Evolutionary conservation across 1,284 basidiomycete species (phyloP), one percentile per base, ranked within the genome.

Genomic region (Melampsora larici-populina): DNA sequence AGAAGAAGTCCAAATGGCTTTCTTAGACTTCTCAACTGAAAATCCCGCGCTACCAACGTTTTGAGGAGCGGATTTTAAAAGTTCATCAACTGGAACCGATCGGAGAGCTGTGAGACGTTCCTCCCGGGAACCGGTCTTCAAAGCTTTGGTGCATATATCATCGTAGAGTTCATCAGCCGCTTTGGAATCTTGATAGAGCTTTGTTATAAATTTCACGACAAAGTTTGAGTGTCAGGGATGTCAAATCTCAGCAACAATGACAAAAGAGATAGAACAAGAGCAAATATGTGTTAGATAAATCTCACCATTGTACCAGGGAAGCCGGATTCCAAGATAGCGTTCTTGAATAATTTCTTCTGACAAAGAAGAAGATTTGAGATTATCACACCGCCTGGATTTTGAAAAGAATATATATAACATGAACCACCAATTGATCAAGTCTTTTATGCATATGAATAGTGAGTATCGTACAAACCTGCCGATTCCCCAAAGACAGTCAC

Each of bases 401-500:
- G 3, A 9, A 3, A 36, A 36, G 36, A 36, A 36, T 36, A 36
- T 9, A 9, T 36, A 36, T 9, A 9, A 9, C 3, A 36, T 13
- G 24, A 13, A 55, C 24, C 4, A 21, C 6, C 18, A 55, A 6
- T 26, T n/a, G n/a, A n/a, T n/a, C n/a, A n/a, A n/a, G n/a, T n/a
- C n/a, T 55, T 26, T 6, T 3, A 49, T 48, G 33, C 66, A 24
- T 69, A n/a, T n/a, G n/a, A n/a, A n/a, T n/a, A n/a, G n/a, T n/a
- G n/a, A n/a, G n/a, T n/a, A n/a, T n/a, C n/a, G n/a, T n/a, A n/a
- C n/a, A n/a, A n/a, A 76, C 74, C 74, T 29, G 74, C 74, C 18
- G 74, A 76, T 43, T 76, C 66, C 26, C 74, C 74, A 69, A 76
- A 76, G 40, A 63, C 66, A 29, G 74, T 76, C 21, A 76, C 74